phyloP scores from a whole-genome alignment of 176 grass and related monocot species.

The Phoenix dactylifera region DNA sequence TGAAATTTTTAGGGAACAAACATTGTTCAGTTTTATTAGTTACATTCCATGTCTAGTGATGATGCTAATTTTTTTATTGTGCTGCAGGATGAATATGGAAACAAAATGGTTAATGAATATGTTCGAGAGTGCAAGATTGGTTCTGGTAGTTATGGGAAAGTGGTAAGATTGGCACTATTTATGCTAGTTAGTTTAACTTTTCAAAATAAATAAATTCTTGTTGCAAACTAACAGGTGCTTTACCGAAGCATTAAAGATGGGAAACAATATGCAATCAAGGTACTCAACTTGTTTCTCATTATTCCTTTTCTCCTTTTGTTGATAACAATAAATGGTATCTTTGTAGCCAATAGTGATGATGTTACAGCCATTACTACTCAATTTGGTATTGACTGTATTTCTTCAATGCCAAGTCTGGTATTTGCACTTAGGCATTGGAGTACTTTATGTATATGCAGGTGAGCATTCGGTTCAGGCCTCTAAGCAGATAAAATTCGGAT shows the following conservation, averaged over 20 bases:
- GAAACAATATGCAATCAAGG: slow-evolving; percentile 80
- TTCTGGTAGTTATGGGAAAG: slow-evolving; percentile 87
- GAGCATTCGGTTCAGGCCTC: no score
- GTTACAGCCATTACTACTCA: no score
- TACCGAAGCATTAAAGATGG: slow-evolving; percentile 64
- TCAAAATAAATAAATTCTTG: slow-evolving; percentile 7
- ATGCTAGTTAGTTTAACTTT: neutral
- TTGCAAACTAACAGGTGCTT: slow-evolving; percentile 36
- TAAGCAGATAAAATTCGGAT: no score
- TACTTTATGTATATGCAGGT: no score
- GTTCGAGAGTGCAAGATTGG: slow-evolving; percentile 61
- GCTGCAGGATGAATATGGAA: slow-evolving; percentile 59
- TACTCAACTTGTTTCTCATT: slow-evolving; percentile 7
- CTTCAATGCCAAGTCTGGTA: no score
- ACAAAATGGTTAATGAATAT: slow-evolving; percentile 84
- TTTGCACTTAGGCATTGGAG: no score
- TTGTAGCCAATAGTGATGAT: no score
- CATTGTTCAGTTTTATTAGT: neutral
- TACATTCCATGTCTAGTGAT: neutral
- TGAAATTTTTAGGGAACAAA: no score
- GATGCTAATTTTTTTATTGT: slow-evolving; percentile 7
- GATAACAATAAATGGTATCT: neutral
- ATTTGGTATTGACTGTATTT: no score
- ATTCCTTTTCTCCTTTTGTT: neutral
- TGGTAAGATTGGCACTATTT: slow-evolving; percentile 41